Percentiles rank a stretch among this genome's conserved stretches.
phyloP scores from a whole-genome alignment of 1,284 basidiomycete genomes.

The Pseudozyma thailandica region DNA sequence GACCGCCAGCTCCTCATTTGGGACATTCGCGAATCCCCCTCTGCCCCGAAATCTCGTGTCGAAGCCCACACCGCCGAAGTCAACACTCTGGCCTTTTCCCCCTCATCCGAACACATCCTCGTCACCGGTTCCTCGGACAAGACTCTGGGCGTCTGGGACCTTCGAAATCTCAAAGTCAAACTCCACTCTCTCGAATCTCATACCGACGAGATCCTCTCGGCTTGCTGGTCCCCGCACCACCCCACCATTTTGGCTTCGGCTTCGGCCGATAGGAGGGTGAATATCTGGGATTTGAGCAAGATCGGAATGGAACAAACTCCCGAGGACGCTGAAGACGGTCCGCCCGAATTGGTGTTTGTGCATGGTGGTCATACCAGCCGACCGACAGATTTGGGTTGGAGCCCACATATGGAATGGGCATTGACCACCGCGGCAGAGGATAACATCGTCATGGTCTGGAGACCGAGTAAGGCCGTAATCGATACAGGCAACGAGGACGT shows the following conservation, averaged over 20 bases:
- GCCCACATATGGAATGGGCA: conserved; percentile 63
- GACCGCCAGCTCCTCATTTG: conserved; percentile 94
- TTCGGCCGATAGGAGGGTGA: conserved; percentile 89
- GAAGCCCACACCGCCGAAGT: conserved; percentile 88
- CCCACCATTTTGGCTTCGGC: conserved; percentile 71
- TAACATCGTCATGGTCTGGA: conserved; percentile 66
- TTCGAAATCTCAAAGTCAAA: conserved; percentile 78
- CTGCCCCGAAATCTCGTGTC: conserved; percentile 78
- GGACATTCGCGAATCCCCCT: conserved; percentile 79
- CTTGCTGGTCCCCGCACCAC: conserved; percentile 94
- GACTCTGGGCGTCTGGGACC: conserved; percentile 90
- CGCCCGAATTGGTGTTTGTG: conserved; percentile 73
- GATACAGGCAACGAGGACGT: conserved; percentile 44
- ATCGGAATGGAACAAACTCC: conserved; percentile 97
- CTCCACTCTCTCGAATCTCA: conserved; percentile 93
- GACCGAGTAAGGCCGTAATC: conserved; percentile 45
- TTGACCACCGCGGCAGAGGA: conserved; percentile 65
- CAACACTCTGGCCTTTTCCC: conserved; percentile 89
- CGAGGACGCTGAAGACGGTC: conserved; percentile 95
- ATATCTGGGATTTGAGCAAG: conserved; percentile 92
- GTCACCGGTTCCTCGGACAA: conserved; percentile 95
- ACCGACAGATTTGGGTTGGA: conserved; percentile 65
- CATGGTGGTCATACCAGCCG: conserved; percentile 66
- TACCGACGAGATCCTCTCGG: conserved; percentile 90
- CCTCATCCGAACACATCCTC: conserved; percentile 82